These are phyloP conservation scores for Nicotiana tabacum DNA, from an alignment of 257 asterid species.

Conservation along the genomic window DNA sequence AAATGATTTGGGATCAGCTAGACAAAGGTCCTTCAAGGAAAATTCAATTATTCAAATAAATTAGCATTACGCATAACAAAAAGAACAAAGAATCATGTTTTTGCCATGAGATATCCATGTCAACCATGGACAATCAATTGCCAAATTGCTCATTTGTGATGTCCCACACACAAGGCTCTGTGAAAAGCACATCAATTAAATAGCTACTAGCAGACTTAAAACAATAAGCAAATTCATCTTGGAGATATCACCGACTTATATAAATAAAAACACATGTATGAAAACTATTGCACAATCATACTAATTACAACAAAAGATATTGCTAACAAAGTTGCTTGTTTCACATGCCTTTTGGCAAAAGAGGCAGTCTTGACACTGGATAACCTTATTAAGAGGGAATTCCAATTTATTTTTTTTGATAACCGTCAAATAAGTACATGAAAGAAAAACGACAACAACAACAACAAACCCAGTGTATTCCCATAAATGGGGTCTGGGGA, in stretches of 20 bases:
- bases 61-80: conserved; percentile 11
- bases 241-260: not conserved
- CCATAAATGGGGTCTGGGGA: no score
- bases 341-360: no score
- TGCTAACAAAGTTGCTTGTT: no score
- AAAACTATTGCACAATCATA: not conserved
- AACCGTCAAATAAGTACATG: not conserved
- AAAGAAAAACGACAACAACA: not conserved
- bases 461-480: no score
- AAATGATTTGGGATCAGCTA: conserved; percentile 82
- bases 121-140: not conserved
- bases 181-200: not conserved
- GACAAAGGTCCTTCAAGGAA: conserved; percentile 77
- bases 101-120: not conserved
- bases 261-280: not conserved
- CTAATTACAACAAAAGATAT: not conserved
- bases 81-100: not conserved
- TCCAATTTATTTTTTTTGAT: no score
- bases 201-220: not conserved
- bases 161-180: not conserved
- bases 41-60: conserved; percentile 24
- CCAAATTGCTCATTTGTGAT: not conserved
- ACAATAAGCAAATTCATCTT: not conserved
- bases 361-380: no score
- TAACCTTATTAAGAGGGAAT: no score